These are phyloP conservation scores for Candida chauliodis DNA, from an alignment of 805 yeast genomes.

Conservation along the genomic window DNA sequence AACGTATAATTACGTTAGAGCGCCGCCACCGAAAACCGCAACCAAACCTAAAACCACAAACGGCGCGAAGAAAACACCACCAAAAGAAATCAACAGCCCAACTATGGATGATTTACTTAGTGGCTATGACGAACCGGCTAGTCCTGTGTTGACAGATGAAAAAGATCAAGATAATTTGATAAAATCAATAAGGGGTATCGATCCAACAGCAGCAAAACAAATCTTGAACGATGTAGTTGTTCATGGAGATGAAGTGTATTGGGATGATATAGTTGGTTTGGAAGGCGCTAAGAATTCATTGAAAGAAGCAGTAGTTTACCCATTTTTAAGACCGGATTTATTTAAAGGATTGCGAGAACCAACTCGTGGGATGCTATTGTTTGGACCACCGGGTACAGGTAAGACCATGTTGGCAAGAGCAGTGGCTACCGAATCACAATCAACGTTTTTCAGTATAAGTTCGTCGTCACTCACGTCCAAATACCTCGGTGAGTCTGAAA, in stretches of 20 bases:
- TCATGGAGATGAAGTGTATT: constrained; percentile 84
- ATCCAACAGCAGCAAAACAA: constrained; percentile 72
- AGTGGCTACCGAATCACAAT: constrained; percentile 90
- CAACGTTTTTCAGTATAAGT: constrained; percentile 87
- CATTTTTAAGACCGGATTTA: constrained; percentile 89
- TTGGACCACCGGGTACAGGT: constrained; percentile 99
- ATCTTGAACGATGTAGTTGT: constrained; percentile 85
- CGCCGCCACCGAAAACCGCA: constrained; percentile 4
- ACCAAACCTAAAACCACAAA: constrained; percentile 10
- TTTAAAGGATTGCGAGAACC: constrained; percentile 92
- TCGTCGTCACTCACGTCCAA: constrained; percentile 88
- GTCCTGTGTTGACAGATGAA: constrained; percentile 17
- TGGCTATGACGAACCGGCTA: constrained; percentile 22
- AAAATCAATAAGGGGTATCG: constrained; percentile 64
- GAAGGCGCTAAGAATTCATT: constrained; percentile 83
- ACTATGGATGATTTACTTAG: constrained; percentile 24
- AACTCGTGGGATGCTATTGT: constrained; percentile 89
- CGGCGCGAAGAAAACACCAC: constrained; percentile 3
- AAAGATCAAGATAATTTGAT: constrained; percentile 38
- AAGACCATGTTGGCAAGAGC: constrained; percentile 97
- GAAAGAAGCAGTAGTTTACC: constrained; percentile 94
- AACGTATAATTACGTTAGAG: constrained; percentile 27
- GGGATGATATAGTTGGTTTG: constrained; percentile 95
- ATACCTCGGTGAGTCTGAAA: constrained; percentile 89
- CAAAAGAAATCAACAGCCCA: constrained; percentile 16